Percentiles rank a stretch among this genome's conserved stretches.
These are phyloP conservation scores for Atalantia buxifolia DNA, from an alignment of 345 rosid genomes.

Conservation along the genomic window DNA sequence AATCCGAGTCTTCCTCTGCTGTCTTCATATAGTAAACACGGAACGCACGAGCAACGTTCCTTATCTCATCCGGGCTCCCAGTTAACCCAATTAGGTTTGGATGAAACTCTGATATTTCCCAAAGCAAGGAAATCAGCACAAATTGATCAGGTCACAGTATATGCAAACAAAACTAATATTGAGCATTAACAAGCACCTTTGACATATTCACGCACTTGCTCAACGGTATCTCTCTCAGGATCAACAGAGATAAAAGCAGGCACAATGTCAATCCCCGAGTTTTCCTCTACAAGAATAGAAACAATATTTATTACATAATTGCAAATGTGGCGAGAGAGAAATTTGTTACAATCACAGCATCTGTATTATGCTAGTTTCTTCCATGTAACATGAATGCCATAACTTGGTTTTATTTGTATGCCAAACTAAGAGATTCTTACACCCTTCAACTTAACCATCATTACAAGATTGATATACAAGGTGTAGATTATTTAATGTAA, in stretches of 20 bases:
- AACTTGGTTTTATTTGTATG: not conserved
- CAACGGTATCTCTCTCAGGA: constrained; percentile 93
- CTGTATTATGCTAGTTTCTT: not conserved
- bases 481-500: not conserved
- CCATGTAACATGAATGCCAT: not conserved
- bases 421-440: not conserved
- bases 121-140: not conserved
- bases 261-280: constrained; percentile 62
- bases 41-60: constrained; percentile 81
- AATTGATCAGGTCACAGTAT: not conserved
- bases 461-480: not conserved
- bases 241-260: constrained; percentile 92
- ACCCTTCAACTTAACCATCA: not conserved
- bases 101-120: constrained; percentile 62
- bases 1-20: constrained; percentile 92
- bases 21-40: constrained; percentile 98
- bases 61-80: constrained; percentile 73
- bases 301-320: not conserved
- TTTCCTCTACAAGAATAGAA: constrained; percentile 54
- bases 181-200: constrained; percentile 49
- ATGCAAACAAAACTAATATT: not conserved
- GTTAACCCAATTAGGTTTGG: constrained; percentile 84
- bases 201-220: constrained; percentile 90
- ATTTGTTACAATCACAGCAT: not conserved
- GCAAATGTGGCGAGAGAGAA: not conserved